These are phyloP conservation scores for Rosa hybrid DNA, from an alignment of 331 rosid species.

Conservation along the genomic window DNA sequence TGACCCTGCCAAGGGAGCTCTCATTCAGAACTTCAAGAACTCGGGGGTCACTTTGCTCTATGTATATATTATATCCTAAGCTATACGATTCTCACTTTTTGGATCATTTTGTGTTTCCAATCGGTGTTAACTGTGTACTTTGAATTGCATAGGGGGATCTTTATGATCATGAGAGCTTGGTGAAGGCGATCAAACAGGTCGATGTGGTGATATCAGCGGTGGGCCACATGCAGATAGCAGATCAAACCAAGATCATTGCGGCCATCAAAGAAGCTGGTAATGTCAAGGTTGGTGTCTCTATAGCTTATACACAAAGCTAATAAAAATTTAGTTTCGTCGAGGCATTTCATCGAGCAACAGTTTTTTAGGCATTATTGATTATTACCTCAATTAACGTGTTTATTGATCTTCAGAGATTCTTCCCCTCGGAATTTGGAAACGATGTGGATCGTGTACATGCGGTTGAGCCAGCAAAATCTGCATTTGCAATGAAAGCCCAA, in stretches of 20 bases:
- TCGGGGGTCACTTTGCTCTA: constrained; percentile 60
- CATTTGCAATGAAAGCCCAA: constrained; percentile 47
- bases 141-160: constrained; percentile 61
- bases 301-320: background rate
- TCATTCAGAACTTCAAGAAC: constrained; percentile 51
- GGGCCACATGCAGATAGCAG: constrained; percentile 55
- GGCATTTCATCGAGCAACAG: background rate
- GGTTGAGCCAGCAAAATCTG: constrained; percentile 89
- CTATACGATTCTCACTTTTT: too few species aligned
- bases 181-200: constrained; percentile 73
- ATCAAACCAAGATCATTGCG: constrained; percentile 79
- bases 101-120: background rate
- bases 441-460: constrained; percentile 81
- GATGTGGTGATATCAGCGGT: constrained; percentile 86
- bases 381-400: too few species aligned
- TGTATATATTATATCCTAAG: constrained; percentile 21
- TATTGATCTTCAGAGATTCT: constrained; percentile 56
- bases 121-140: background rate
- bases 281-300: constrained; percentile 48
- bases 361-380: background rate
- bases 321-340: background rate
- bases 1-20: constrained; percentile 55
- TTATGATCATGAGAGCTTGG: constrained; percentile 64
- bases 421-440: constrained; percentile 83
- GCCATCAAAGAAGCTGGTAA: constrained; percentile 90